Conservation (phyloP, 169 alveolate species). For the Perkinsus marinus region DNA sequence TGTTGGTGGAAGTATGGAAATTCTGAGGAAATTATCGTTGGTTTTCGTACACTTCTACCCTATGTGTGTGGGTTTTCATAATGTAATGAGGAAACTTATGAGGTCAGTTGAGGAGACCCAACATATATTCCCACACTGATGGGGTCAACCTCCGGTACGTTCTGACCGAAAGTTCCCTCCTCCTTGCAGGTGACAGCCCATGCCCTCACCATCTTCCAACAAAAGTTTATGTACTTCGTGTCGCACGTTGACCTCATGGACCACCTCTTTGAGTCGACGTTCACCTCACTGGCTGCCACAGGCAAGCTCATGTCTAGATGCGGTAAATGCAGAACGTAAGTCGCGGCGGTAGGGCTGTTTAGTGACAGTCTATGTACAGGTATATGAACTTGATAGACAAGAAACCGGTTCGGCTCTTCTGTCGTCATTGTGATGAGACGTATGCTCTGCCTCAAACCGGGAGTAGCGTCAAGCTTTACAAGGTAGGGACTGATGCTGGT, state of each 20-base stretch:
- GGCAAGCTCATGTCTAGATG: conserved; percentile 6
- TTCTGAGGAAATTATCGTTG: too few relatives aligned
- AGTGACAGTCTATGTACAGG: conserved; percentile 35
- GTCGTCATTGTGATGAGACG: conserved; percentile 46
- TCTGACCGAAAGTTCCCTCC: background rate
- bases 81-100: too few relatives aligned
- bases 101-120: too few relatives aligned
- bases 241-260: conserved; percentile 45
- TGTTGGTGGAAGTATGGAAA: too few relatives aligned
- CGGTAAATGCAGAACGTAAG: background rate
- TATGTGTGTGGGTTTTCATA: too few relatives aligned
- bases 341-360: conserved; percentile 28
- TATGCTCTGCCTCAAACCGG: conserved; percentile 38
- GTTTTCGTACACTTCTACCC: too few relatives aligned
- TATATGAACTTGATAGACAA: conserved; percentile 40
- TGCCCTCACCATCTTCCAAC: conserved; percentile 62
- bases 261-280: conserved; percentile 35
- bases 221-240: conserved; percentile 56
- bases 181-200: conserved; percentile 43
- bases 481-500: background rate
- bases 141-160: background rate
- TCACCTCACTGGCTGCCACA: conserved; percentile 36
- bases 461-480: background rate
- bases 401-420: conserved; percentile 42
- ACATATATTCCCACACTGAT: too few relatives aligned